Percentiles rank a stretch among this genome's conserved stretches.
phyloP scores from a whole-genome alignment of 202 grass and related monocot genomes.

The Schoenoplectus tabernaemontani region DNA sequence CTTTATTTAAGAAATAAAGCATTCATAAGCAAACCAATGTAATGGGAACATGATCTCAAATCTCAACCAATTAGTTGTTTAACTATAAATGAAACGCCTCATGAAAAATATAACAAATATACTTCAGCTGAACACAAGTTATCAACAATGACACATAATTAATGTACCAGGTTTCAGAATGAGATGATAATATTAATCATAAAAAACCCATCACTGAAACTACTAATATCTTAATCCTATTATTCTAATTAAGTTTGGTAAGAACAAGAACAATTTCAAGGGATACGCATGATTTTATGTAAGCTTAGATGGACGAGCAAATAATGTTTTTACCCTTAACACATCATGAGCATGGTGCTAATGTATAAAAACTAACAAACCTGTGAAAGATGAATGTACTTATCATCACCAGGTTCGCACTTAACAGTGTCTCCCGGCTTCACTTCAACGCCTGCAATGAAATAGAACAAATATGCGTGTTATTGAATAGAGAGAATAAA shows the following conservation, averaged over 20 bases:
- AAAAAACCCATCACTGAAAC: not conserved
- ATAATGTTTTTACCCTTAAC: not conserved
- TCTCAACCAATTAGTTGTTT: not conserved
- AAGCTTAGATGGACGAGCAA: not conserved
- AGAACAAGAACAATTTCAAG: not conserved
- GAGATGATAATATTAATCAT: not conserved
- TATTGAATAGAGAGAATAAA: not conserved
- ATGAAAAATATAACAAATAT: not conserved
- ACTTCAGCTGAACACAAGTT: not conserved
- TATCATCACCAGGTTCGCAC: constrained; percentile 29
- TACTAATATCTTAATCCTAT: not conserved
- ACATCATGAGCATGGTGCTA: not conserved
- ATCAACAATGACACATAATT: not conserved
- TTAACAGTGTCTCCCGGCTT: constrained; percentile 56
- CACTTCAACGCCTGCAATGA: constrained; percentile 56
- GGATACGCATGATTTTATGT: not conserved
- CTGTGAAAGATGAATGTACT: constrained; percentile 58
- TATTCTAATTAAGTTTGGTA: not conserved
- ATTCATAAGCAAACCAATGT: not conserved
- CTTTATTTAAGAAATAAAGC: constrained; percentile 19
- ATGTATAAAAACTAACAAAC: constrained; percentile 12
- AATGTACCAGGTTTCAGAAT: not conserved
- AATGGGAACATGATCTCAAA: not conserved
- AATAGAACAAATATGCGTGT: not conserved
- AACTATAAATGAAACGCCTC: not conserved